phyloP scores from a whole-genome alignment of 768 basidiomycete species.

The Pulveroboletus sp. region DNA sequence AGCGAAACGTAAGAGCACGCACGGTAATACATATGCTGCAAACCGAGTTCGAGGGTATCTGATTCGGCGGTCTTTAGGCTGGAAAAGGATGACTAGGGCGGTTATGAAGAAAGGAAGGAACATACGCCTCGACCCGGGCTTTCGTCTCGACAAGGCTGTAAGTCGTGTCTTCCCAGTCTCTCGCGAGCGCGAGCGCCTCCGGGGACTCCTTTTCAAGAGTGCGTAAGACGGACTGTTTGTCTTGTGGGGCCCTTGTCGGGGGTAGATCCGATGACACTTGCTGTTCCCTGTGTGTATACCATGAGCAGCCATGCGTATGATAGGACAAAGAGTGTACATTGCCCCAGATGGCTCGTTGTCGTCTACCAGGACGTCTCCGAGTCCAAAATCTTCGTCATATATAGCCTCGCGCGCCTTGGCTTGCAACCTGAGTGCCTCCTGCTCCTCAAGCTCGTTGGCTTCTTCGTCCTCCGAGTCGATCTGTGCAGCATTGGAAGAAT shows the following conservation, averaged over 20 bases:
- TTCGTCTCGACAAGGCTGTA: slow-evolving; percentile 47
- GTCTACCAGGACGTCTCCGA: slow-evolving; percentile 53
- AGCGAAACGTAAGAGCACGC: slow-evolving; percentile 30
- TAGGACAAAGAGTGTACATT: slow-evolving; percentile 20
- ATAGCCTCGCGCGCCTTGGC: slow-evolving; percentile 66
- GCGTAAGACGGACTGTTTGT: slow-evolving; percentile 56
- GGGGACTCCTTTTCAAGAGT: slow-evolving; percentile 73
- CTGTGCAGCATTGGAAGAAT: slow-evolving; percentile 77
- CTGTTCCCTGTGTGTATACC: slow-evolving; percentile 13
- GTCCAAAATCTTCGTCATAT: slow-evolving; percentile 78
- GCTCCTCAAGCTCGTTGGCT: slow-evolving; percentile 80
- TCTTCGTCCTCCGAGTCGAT: slow-evolving; percentile 87
- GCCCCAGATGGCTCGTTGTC: slow-evolving; percentile 24
- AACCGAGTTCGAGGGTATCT: slow-evolving; percentile 56
- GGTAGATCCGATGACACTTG: slow-evolving; percentile 1
- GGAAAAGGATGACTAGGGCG: neutral
- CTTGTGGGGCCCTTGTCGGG: slow-evolving; percentile 38
- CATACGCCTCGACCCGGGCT: slow-evolving; percentile 53
- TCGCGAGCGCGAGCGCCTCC: slow-evolving; percentile 72
- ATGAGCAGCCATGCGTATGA: slow-evolving; percentile 4
- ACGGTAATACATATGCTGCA: slow-evolving; percentile 89
- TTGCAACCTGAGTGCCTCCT: slow-evolving; percentile 80
- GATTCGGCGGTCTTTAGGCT: slow-evolving; percentile 48
- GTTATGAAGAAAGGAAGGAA: neutral
- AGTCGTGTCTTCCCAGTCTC: slow-evolving; percentile 78